Evolutionary conservation across 345 rosid species (phyloP).

Genomic region (Pseudoturritis turrita): DNA sequence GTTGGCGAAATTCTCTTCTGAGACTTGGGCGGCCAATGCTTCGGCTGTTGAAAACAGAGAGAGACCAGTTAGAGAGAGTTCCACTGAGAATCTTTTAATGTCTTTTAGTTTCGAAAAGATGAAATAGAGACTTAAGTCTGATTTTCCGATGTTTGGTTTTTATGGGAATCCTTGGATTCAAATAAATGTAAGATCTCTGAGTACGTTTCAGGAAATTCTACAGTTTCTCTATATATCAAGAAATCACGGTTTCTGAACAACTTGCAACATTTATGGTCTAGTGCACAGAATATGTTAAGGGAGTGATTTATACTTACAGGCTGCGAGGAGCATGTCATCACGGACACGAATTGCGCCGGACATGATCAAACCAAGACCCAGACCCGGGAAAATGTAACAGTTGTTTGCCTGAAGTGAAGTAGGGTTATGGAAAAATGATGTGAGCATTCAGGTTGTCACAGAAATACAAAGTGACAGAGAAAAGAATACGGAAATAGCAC

Average conservation of each 20-base stretch:
- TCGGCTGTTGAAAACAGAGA: constrained; percentile 54
- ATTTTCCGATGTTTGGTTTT: background rate
- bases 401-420: constrained; percentile 69
- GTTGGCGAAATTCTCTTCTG: constrained; percentile 55
- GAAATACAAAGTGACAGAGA: background rate
- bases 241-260: background rate
- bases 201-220: background rate
- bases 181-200: too few species aligned
- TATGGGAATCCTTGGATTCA: too few species aligned
- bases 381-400: constrained; percentile 93
- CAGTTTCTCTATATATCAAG: background rate
- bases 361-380: constrained; percentile 92
- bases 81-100: background rate
- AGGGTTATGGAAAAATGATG: background rate
- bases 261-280: background rate
- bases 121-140: background rate
- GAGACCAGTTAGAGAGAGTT: background rate
- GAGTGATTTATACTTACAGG: constrained; percentile 55
- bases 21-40: constrained; percentile 81
- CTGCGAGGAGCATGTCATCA: constrained; percentile 96
- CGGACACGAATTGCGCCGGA: constrained; percentile 91
- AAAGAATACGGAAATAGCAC: background rate
- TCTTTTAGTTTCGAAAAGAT: too few species aligned
- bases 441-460: constrained; percentile 1
- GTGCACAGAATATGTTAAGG: background rate